phyloP scores from a whole-genome alignment of 192 early-diverging fungal species.

The Coemansia sp. region DNA sequence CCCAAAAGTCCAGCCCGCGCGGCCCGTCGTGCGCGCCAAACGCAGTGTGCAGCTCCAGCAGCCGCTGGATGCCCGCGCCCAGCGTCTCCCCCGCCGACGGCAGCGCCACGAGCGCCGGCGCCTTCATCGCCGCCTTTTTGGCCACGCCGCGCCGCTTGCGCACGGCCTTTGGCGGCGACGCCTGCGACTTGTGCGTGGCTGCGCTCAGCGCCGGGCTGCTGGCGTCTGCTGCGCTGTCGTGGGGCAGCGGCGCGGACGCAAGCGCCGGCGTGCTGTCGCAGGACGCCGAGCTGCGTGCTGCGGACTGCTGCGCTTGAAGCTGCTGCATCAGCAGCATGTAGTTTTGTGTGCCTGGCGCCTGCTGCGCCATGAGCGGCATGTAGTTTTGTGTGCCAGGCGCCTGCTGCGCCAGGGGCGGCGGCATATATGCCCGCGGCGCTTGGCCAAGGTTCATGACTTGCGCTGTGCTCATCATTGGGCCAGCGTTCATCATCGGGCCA shows the following conservation, averaged over 20 bases:
- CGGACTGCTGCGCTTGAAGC: conserved; percentile 1
- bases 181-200: conserved; percentile 19
- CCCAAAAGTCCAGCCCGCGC: conserved; percentile 30
- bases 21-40: conserved; percentile 3
- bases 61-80: conserved; percentile 19
- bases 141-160: conserved; percentile 3
- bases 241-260: conserved; percentile 1
- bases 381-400: background rate
- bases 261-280: conserved; percentile 23
- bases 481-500: too few relatives aligned
- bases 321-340: conserved; percentile 25
- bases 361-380: conserved; percentile 1
- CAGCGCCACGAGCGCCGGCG: background rate
- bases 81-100: background rate
- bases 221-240: conserved; percentile 5
- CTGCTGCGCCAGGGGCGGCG: background rate
- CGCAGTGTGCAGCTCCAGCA: conserved; percentile 31
- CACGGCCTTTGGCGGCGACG: conserved; percentile 9
- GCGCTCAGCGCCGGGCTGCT: conserved; percentile 43
- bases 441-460: too few relatives aligned
- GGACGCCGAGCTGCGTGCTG: background rate
- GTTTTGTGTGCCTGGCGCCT: background rate
- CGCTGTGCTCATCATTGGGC: too few relatives aligned
- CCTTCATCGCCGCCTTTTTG: conserved; percentile 9
- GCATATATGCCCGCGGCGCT: background rate